Percentiles rank a stretch among this genome's conserved stretches.
These are phyloP conservation scores for Sarcocystis neurona DNA, from an alignment of 169 alveolate species.

Conservation along the genomic window DNA sequence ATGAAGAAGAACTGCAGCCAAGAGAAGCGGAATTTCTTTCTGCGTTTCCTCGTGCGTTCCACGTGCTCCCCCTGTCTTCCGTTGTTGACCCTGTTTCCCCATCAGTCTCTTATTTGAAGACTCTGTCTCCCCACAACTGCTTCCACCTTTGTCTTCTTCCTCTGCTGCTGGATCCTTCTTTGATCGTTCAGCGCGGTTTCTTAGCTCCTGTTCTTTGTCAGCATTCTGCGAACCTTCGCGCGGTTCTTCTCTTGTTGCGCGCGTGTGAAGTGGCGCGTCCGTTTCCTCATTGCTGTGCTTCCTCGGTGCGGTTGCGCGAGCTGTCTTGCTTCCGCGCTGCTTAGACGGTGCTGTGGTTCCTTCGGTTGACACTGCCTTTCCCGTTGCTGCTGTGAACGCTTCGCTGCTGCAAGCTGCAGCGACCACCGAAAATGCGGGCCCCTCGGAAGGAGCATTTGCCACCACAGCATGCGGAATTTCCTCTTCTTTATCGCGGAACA, in stretches of 20 bases:
- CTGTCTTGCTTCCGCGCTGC: not conserved
- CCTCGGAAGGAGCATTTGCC: conserved; percentile 10
- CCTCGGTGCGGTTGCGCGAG: not conserved
- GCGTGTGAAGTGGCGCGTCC: not conserved
- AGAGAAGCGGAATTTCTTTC: not conserved
- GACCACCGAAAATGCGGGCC: conserved; percentile 2
- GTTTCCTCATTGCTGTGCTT: not conserved
- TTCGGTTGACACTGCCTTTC: not conserved
- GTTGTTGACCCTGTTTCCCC: too few species aligned
- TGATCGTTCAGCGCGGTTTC: not conserved
- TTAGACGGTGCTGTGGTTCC: not conserved
- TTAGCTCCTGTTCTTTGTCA: not conserved
- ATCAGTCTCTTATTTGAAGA: too few species aligned
- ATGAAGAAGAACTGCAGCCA: conserved; percentile 1
- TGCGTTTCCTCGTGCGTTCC: not conserved
- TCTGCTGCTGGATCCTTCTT: not conserved
- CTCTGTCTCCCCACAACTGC: not conserved
- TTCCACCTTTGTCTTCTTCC: not conserved
- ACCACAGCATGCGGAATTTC: conserved; percentile 31
- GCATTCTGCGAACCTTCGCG: not conserved
- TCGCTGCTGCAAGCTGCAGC: not conserved
- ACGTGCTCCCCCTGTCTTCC: too few species aligned
- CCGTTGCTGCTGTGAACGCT: too few species aligned
- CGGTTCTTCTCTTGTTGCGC: not conserved
- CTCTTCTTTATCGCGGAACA: conserved; percentile 20